Base-by-base conservation (phyloP, 169 alveolate genomes). In the Babesia ovata region DNA sequence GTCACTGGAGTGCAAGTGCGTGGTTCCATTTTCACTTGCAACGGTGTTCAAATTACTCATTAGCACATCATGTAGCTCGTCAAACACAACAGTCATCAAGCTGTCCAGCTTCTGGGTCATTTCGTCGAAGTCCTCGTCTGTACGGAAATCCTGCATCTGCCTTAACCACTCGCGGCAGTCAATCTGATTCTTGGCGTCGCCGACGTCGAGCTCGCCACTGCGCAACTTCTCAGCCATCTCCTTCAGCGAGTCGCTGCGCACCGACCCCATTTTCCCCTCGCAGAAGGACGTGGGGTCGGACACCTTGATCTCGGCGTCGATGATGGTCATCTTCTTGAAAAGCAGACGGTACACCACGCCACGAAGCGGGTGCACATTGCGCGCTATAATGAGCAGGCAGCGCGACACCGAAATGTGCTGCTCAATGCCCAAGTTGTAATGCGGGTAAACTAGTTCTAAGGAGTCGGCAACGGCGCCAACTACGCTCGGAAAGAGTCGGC, bases 81-180 rank as follows among this genome's bases (percentile, higher is more conserved):
- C 75, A 29, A 78, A 28, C 65, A 81, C 26, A 22, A 67, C 53
- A 45, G 69, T 60, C 92, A 86, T 81, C 22, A 74, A 36, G 24
- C 60, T 49, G 59, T 81, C 93, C 60, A 88, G 57, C 52, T 65
- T 72, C 56, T 78, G 85, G 39, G 93, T 85, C 90, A 88, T 86
- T 39, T 49, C 79, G 70, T 88, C 92, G 24, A 75, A 53, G 62
- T 88, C 93, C 50, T 88, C 93, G 22, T 88, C 93, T n/a, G 87
- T 65, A 19, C 89, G 81, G 21, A 70, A 24, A 22, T 70, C 73
- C 26, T 74, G 84, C 63, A 71, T 52, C 52, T 54, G 50, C 46
- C 58, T 45, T 61, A 77, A 78, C 92, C 92, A 85, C 33, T 79
- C 59, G 22, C 79, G 85, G 50, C 60, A 50, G 7, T 75, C 90